These are phyloP conservation scores for Protomyces macrosporus DNA, from an alignment of 1,139 yeast species.

Conservation along the genomic window DNA sequence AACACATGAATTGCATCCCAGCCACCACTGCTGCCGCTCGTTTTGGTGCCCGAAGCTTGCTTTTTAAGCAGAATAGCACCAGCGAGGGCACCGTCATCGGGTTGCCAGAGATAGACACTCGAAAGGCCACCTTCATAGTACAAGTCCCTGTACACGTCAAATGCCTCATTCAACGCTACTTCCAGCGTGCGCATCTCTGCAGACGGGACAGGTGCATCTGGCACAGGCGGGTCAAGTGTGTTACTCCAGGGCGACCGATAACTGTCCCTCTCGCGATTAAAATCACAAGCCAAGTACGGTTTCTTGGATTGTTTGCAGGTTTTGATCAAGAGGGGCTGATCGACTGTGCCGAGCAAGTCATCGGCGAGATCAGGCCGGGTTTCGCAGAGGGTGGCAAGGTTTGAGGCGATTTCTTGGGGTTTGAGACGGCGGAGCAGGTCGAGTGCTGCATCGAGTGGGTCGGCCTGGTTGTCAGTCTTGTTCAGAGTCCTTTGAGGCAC, in stretches of 20 bases:
- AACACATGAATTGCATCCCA: conserved; percentile 96
- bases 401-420: conserved; percentile 61
- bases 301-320: conserved; percentile 59
- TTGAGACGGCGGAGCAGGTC: conserved; percentile 81
- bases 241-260: conserved; percentile 91
- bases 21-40: conserved; percentile 44
- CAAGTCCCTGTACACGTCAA: conserved; percentile 85
- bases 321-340: conserved; percentile 65
- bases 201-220: conserved; percentile 70
- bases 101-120: conserved; percentile 90
- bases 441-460: conserved; percentile 77
- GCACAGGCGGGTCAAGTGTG: conserved; percentile 61
- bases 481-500: not conserved
- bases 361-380: conserved; percentile 79
- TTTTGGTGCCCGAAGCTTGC: conserved; percentile 36
- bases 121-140: conserved; percentile 92
- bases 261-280: conserved; percentile 90
- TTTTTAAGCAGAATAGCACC: conserved; percentile 88
- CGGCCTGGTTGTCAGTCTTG: conserved; percentile 42
- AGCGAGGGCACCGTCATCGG: conserved; percentile 58
- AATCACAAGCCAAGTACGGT: conserved; percentile 79
- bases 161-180: conserved; percentile 76
- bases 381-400: conserved; percentile 65
- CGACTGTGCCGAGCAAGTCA: conserved; percentile 80
- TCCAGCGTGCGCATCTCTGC: conserved; percentile 66